These are phyloP conservation scores for Ananas comosus DNA, from an alignment of 176 grass and related monocot species.

Conservation along the genomic window DNA sequence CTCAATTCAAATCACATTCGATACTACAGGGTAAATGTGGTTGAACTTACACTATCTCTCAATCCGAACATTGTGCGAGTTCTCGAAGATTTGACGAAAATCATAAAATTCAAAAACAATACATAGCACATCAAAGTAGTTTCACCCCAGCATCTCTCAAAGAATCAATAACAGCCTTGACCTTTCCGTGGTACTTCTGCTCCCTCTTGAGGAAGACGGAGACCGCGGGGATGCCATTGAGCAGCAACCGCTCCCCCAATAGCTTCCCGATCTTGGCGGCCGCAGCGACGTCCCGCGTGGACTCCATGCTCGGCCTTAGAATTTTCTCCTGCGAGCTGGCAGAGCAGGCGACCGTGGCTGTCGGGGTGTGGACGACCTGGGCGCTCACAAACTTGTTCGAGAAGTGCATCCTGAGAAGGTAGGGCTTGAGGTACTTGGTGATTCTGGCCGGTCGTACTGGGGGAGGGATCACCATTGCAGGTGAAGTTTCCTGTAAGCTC, in stretches of 20 bases:
- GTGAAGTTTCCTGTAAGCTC: neutral
- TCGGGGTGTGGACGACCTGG: constrained; percentile 67
- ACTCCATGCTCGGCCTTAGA: constrained; percentile 51
- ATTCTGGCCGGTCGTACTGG: constrained; percentile 44
- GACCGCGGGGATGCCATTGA: constrained; percentile 76
- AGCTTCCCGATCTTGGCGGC: constrained; percentile 68
- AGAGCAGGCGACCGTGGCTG: constrained; percentile 37
- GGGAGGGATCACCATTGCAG: constrained; percentile 62
- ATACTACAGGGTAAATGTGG: too few species aligned
- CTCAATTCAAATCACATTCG: too few species aligned
- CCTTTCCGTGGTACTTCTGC: constrained; percentile 78
- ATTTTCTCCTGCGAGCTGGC: constrained; percentile 82
- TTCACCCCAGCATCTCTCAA: constrained; percentile 67
- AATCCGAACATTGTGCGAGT: too few species aligned
- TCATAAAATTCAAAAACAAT: neutral
- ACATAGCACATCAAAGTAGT: constrained; percentile 27
- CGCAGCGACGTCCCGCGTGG: constrained; percentile 51
- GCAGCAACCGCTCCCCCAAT: constrained; percentile 59
- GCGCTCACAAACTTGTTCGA: constrained; percentile 55
- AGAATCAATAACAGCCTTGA: constrained; percentile 64
- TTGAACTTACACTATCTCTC: too few species aligned
- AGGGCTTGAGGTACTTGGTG: constrained; percentile 48
- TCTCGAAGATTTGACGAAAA: too few species aligned
- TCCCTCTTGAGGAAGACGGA: constrained; percentile 63
- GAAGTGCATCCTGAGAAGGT: constrained; percentile 78